These are phyloP conservation scores for Imleria badia DNA, from an alignment of 768 basidiomycete genomes.

Conservation along the genomic window DNA sequence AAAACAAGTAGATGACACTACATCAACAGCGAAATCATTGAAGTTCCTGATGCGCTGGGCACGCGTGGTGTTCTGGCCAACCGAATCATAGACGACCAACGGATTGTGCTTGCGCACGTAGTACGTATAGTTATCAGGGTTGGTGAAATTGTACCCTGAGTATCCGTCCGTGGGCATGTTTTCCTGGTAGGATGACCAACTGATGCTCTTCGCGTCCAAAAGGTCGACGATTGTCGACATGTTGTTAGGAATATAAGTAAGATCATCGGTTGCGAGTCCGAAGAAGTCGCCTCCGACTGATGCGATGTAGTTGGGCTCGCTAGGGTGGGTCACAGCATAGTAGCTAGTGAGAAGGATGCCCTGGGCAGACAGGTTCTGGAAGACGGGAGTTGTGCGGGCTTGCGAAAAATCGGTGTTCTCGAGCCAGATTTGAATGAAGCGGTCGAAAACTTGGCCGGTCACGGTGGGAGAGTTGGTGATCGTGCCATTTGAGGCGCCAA, in stretches of 20 bases:
- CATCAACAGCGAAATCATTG: slow-evolving; percentile 59
- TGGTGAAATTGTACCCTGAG: slow-evolving; percentile 37
- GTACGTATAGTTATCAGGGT: slow-evolving; percentile 41
- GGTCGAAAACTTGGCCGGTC: slow-evolving; percentile 43
- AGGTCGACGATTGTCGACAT: slow-evolving; percentile 60
- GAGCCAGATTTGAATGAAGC: slow-evolving; percentile 58
- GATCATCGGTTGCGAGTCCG: slow-evolving; percentile 44
- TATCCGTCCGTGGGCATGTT: slow-evolving; percentile 54
- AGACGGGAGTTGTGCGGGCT: slow-evolving; percentile 27
- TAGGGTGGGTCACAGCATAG: slow-evolving; percentile 55
- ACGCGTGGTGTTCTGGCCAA: slow-evolving; percentile 43
- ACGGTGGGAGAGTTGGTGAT: slow-evolving; percentile 40
- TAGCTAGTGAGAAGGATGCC: slow-evolving; percentile 49
- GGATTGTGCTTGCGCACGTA: slow-evolving; percentile 61
- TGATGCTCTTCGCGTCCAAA: slow-evolving; percentile 53
- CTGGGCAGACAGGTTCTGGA: slow-evolving; percentile 43
- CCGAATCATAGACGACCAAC: slow-evolving; percentile 49
- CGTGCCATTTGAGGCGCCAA: slow-evolving; percentile 42
- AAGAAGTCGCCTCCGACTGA: slow-evolving; percentile 53
- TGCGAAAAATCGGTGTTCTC: slow-evolving; percentile 58
- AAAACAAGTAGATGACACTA: slow-evolving; percentile 18
- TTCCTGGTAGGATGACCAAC: slow-evolving; percentile 65
- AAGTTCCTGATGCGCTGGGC: slow-evolving; percentile 52
- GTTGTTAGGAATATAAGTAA: slow-evolving; percentile 38
- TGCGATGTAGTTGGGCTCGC: slow-evolving; percentile 59